phyloP scores from a whole-genome alignment of 2,329 filamentous ascomycete genomes.

The Scleromitrula shiraiana region DNA sequence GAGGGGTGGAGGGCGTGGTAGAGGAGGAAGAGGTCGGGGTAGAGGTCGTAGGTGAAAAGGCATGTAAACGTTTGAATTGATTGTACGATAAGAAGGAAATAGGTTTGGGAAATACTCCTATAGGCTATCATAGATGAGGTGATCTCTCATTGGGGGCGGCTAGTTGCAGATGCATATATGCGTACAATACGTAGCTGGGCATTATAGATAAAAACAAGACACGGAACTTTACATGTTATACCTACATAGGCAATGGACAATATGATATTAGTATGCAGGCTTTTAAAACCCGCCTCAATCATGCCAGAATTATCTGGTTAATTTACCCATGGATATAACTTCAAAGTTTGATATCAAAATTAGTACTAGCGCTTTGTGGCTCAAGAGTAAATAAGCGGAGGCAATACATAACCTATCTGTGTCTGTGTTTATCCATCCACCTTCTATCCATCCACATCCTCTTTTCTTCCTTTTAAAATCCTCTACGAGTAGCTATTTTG shows the following conservation, averaged over 20 bases:
- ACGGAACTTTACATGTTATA: too few species aligned
- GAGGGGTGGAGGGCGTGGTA: conserved; percentile 29
- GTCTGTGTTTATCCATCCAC: not conserved
- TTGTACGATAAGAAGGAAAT: not conserved
- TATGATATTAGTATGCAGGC: too few species aligned
- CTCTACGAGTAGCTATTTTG: too few species aligned
- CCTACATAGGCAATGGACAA: too few species aligned
- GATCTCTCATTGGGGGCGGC: too few species aligned
- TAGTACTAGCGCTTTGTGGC: not conserved
- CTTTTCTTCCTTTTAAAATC: not conserved
- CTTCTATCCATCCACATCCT: not conserved
- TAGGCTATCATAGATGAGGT: not conserved
- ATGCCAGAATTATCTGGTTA: too few species aligned
- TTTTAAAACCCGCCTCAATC: too few species aligned
- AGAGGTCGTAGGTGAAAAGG: conserved; percentile 18
- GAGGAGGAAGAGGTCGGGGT: conserved; percentile 30
- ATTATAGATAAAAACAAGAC: too few species aligned
- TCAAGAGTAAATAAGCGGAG: not conserved
- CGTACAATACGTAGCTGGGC: too few species aligned
- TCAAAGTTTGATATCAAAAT: not conserved
- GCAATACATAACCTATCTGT: too few species aligned
- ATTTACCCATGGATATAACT: too few species aligned
- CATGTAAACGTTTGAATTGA: not conserved
- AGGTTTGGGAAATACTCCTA: not conserved
- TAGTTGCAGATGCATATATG: too few species aligned